Evolutionary conservation across 192 early-diverging fungal species (phyloP), one percentile per base, ranked within the genome.

Genomic region (Pecoramyces ruminantium): DNA sequence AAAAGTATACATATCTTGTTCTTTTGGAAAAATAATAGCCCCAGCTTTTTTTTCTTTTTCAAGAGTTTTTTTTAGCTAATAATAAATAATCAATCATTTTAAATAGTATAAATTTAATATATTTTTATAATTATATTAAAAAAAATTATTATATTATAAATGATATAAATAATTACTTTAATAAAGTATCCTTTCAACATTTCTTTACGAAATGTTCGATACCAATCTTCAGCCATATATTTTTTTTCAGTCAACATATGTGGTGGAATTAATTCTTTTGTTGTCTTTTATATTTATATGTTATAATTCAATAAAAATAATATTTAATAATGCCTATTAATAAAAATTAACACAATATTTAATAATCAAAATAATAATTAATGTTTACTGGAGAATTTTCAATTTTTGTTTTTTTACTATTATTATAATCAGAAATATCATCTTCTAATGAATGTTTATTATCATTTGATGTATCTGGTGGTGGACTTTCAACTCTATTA

Each of bases 171-270:
- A 29, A 34, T 27, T 84, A 91, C 91, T 83, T 90, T 83, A n/a
- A 87, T 79, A 79, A 91, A 92, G 29, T 88, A 89, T 9, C 83
- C 87, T 82, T 93, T 93, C 38, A 81, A 83, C 28, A 95, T 83
- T 83, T 95, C 93, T 12, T 79, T 29, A 8, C 78, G 51, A 42
- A 95, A 85, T 28, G 85, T 89, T 79, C 82, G 81, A 29, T 94
- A 86, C 94, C 94, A 98, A 51, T 92, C 93, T 5, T 86, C 21
- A 17, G 92, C 87, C 83, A 97, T 92, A 17, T 92, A 94, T 18
- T 85, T 87, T 58, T 88, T 86, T 83, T 95, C 94, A 58, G 93
- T 84, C 0, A 79, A 81, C 11, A 90, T n/a, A 67, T 67, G 51
- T 9, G 51, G 25, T n/a, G 51, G 51, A 11, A 67, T 25, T 67